phyloP scores from a whole-genome alignment of 192 early-diverging fungal genomes.

The Entomortierella beljakovae region DNA sequence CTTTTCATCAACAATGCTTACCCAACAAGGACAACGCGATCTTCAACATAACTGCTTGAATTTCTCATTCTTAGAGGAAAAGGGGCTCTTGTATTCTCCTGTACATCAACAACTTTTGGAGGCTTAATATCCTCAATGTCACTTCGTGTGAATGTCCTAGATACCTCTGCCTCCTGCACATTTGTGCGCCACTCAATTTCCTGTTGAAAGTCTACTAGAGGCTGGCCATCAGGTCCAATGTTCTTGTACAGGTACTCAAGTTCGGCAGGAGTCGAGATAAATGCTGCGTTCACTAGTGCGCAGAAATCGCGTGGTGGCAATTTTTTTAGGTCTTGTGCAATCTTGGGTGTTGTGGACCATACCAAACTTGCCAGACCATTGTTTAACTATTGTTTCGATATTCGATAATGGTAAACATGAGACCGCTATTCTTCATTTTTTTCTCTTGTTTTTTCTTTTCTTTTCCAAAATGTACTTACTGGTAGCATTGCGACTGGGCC shows the following conservation, averaged over 20 bases:
- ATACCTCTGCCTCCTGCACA: conserved; percentile 42
- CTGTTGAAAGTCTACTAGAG: conserved; percentile 61
- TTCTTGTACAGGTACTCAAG: conserved; percentile 76
- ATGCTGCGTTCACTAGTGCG: conserved; percentile 84
- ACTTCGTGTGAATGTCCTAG: conserved; percentile 8
- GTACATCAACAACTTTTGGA: conserved; percentile 71
- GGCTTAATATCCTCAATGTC: conserved; percentile 54
- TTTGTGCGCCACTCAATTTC: conserved; percentile 79
- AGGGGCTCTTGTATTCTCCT: conserved; percentile 74
- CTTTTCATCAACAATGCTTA: conserved; percentile 31
- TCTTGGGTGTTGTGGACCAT: conserved; percentile 83
- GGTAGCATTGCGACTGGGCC: conserved; percentile 96
- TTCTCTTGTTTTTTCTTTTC: no score
- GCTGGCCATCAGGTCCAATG: conserved; percentile 56
- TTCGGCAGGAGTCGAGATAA: conserved; percentile 76
- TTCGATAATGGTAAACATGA: no score
- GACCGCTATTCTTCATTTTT: no score
- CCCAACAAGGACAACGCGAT: conserved; percentile 91
- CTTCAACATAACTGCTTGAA: conserved; percentile 77
- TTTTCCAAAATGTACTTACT: conserved; percentile 64
- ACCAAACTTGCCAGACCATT: conserved; percentile 81
- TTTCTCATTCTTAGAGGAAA: conserved; percentile 91
- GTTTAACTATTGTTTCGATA: conserved; percentile 66
- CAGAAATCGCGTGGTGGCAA: conserved; percentile 74
- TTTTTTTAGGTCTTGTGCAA: conserved; percentile 71